Base-by-base conservation (phyloP, 2,329 filamentous ascomycete genomes). In the Cercospora berteroae region DNA sequence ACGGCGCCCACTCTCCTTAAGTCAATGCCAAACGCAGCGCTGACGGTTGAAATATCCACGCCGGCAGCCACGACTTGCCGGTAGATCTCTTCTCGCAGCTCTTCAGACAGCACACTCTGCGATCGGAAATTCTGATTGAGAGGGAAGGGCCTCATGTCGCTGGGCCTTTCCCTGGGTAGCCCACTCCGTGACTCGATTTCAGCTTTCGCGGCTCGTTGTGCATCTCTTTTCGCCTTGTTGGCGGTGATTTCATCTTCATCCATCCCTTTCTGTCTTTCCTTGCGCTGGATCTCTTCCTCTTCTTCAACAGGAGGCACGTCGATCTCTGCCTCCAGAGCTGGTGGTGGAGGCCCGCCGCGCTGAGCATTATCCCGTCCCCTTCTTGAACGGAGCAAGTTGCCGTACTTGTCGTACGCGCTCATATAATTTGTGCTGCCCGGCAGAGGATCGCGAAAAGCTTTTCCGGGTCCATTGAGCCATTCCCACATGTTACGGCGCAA, bases 1-100 rank as follows among this genome's bases (percentile, higher is more conserved):
- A 96, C 91, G 23, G 94, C 94, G 29, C 89, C 93, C 18, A 97
- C 90, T 74, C 94, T 86, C 75, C 91, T 87, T 80, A 96, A 90
- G 75, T 95, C 93, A 25, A 97, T 87, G 29, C 89, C 87, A 73
- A 91, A 86, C 75, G 92, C 86, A 1, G 90, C 90, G 76, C 92
- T 94, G 20, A 96, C 91, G 52, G 86, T 86, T 75, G 92, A 89
- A 69, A 97, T 83, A 65, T 90, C 87, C 78, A 89, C 84, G 67
- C 89, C 89, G 13, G 87, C 78, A n/a, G 80, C 77, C 69, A 88
- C 87, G 13, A 96, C 88, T 72, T 87, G 86, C 4, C 83, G 75
- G 82, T 91, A 95, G 64, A 97, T 90, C 71, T 89, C 83, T 74
- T 94, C 89, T 67, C 90, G 85, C 58, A 94, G 82, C 18, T 84